Evolutionary conservation across 352 stramenopile species (phyloP), one percentile per base, ranked within the genome.

Genomic region (Phytophthora quininea): DNA sequence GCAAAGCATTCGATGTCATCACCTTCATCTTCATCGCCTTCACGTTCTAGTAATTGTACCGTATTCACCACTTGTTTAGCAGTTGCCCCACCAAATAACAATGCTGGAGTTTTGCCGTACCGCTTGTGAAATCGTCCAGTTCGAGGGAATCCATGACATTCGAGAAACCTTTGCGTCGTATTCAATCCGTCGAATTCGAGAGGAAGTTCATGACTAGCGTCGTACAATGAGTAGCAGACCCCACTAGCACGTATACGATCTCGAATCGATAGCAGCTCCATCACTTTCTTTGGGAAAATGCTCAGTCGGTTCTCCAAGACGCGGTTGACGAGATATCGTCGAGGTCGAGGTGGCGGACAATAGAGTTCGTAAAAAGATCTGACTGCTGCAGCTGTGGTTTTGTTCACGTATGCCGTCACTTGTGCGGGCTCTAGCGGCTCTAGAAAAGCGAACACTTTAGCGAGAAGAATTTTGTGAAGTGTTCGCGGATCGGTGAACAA

Each of bases 381-480:
- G 0, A 86, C 75, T 31, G 64, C 67, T 19, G 35, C 45, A 2
- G 63, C 58, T 19, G 76, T 62, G 3, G 68, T 54, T 10, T 72
- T 74, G 55, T 86, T 90, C 9, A 90, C 67, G 6, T 62, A 64
- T 31, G 70, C 51, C 38, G 67, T 84, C 30, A 64, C 33, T 31
- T 38, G 49, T 10, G 58, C 74, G 35, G 77, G 75, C 29, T 84
- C 68, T 0, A 60, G 57, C 4, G 64, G 50, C 5, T 63, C 58
- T 12, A 90, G 54, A 51, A 84, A 90, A 6, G 58, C 57, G 19
- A 90, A 62, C 46, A 90, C 62, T 11, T 47, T 38, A 35, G 65
- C 77, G 37, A 81, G 30, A 2, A 87, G 53, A 27, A 46, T 33
- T 9, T 69, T 42, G 42, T 76, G 64, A 7, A 65, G 42, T 1